Conservation (phyloP, 2,329 filamentous ascomycete species). For the Alternaria conjuncta region DNA sequence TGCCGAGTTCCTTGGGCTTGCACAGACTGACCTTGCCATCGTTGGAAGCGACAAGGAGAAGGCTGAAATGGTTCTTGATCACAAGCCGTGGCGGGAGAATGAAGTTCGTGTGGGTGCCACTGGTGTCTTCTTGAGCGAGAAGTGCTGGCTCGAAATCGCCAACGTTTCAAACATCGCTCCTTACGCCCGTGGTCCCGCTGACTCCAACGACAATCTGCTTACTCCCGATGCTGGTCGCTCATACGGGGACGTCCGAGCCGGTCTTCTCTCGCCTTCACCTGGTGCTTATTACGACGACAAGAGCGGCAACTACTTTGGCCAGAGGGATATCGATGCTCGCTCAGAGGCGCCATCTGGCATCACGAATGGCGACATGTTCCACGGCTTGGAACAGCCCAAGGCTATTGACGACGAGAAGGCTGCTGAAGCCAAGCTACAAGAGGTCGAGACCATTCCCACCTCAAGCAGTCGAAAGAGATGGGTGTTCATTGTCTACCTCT, state of each 20-base stretch:
- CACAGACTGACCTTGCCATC: constrained; percentile 81
- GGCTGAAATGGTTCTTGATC: constrained; percentile 87
- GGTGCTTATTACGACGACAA: constrained; percentile 76
- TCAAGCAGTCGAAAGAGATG: constrained; percentile 86
- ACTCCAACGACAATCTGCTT: constrained; percentile 60
- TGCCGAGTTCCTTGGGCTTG: constrained; percentile 88
- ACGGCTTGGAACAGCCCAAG: constrained; percentile 90
- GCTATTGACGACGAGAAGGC: constrained; percentile 95
- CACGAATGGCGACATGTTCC: constrained; percentile 93
- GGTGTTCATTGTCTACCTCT: constrained; percentile 79
- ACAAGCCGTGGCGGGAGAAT: constrained; percentile 89
- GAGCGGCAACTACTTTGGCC: constrained; percentile 81
- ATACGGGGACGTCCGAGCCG: constrained; percentile 66
- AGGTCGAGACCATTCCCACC: constrained; percentile 83
- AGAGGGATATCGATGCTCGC: constrained; percentile 78
- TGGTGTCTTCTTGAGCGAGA: constrained; percentile 92
- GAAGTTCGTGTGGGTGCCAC: constrained; percentile 91
- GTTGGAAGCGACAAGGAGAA: constrained; percentile 94
- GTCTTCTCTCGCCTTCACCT: constrained; percentile 62
- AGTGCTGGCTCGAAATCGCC: constrained; percentile 91
- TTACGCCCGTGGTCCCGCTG: constrained; percentile 50
- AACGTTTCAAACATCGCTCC: constrained; percentile 66
- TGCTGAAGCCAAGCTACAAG: constrained; percentile 86
- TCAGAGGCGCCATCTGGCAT: constrained; percentile 96
- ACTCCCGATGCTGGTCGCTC: constrained; percentile 58